Percentiles rank a stretch among this genome's conserved stretches.
These are phyloP conservation scores for Trifolium fragiferum DNA, from an alignment of 306 rosid genomes.

Conservation along the genomic window DNA sequence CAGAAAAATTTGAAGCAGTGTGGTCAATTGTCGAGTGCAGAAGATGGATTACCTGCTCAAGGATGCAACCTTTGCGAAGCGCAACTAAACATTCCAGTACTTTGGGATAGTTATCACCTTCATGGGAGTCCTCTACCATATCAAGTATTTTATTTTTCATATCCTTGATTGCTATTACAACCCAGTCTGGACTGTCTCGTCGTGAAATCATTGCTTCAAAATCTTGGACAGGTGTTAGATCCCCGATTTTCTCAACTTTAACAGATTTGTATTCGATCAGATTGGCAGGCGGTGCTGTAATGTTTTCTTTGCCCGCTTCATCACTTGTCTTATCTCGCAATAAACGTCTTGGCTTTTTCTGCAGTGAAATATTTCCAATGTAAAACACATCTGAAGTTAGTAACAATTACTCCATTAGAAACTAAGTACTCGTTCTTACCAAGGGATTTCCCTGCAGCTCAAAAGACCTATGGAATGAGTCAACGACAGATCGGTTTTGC, in stretches of 20 bases:
- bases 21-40: not conserved
- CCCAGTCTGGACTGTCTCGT: slow-evolving; percentile 76
- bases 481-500: slow-evolving; percentile 56
- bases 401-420: not conserved
- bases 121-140: slow-evolving; percentile 69
- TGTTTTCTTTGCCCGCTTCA: slow-evolving; percentile 49
- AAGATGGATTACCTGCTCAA: slow-evolving; percentile 68
- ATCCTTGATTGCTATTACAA: slow-evolving; percentile 67
- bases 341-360: slow-evolving; percentile 60
- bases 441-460: slow-evolving; percentile 67
- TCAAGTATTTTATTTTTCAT: slow-evolving; percentile 71
- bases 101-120: slow-evolving; percentile 69
- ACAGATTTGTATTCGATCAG: slow-evolving; percentile 42
- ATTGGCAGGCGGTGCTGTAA: slow-evolving; percentile 49
- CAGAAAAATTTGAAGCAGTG: not conserved
- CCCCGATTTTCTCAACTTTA: slow-evolving; percentile 70
- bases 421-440: slow-evolving; percentile 45
- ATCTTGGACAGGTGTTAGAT: slow-evolving; percentile 72
- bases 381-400: slow-evolving; percentile 18
- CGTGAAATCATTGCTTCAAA: slow-evolving; percentile 83
- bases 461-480: slow-evolving; percentile 54
- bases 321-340: slow-evolving; percentile 49
- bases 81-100: slow-evolving; percentile 65
- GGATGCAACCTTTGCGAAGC: slow-evolving; percentile 87
- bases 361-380: slow-evolving; percentile 48